phyloP scores from a whole-genome alignment of 1,284 basidiomycete genomes.

The Ceratorhiza oryzae-sativae region DNA sequence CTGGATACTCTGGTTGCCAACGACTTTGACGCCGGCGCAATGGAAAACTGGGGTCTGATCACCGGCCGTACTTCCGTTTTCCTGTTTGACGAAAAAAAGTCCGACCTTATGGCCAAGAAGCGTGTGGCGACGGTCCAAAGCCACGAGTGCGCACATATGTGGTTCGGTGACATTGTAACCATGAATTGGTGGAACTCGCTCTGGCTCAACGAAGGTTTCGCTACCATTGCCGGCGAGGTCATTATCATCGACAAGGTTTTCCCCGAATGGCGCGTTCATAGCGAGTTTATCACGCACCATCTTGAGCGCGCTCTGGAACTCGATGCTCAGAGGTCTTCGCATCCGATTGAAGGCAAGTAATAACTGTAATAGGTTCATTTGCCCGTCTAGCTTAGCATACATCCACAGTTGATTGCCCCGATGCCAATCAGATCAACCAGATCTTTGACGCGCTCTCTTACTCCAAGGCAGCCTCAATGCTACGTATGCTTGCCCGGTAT shows the following conservation, averaged over 20 bases:
- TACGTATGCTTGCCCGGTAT: constrained; percentile 90
- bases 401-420: constrained; percentile 75
- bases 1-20: constrained; percentile 78
- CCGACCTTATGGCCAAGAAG: constrained; percentile 81
- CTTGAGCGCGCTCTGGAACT: constrained; percentile 60
- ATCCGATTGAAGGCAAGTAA: constrained; percentile 76
- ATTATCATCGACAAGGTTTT: constrained; percentile 83
- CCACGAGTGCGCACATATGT: constrained; percentile 76
- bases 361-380: not conserved
- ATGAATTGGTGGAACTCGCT: constrained; percentile 50
- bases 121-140: constrained; percentile 78
- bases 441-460: constrained; percentile 83
- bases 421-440: constrained; percentile 87
- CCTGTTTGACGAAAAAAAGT: constrained; percentile 80
- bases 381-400: not conserved
- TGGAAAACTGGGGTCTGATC: constrained; percentile 97
- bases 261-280: constrained; percentile 71
- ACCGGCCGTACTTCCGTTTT: constrained; percentile 87
- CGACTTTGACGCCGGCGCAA: constrained; percentile 92
- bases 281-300: constrained; percentile 70
- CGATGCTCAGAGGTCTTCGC: constrained; percentile 90
- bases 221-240: constrained; percentile 77
- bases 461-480: constrained; percentile 83
- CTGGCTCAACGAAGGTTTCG: constrained; percentile 76
- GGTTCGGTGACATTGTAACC: constrained; percentile 63